Evolutionary conservation across 129 eudicot species (phyloP), one percentile per base, ranked within the genome.

Genomic region (Chrysanthemum makinoi): DNA sequence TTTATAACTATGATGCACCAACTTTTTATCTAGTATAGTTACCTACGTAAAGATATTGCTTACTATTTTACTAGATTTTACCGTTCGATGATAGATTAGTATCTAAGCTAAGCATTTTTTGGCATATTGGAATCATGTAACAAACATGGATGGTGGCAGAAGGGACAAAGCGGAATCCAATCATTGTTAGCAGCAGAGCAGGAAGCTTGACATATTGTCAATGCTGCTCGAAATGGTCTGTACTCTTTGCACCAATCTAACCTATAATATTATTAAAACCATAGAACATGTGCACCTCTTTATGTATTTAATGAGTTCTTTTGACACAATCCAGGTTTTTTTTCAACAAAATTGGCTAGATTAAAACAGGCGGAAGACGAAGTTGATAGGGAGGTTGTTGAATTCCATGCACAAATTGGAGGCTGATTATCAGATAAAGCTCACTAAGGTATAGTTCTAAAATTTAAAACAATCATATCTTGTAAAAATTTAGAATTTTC

Each of bases 171-270:
- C 64, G 96, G 93, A 73, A 89, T 89, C 64, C 96, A 86, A 66
- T 82, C 75, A 62, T 22, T 35, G 20, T 62, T 62, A 65, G 16
- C 69, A 16, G 33, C 54, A 16, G 53, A 65, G 33, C 52, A 91
- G 78, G 97, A 91, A 77, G 97, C 97, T 75, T 95, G 86, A 35
- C 91, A 79, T 73, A 88, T 91, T 66, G 97, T 91, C 73, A 86
- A 82, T 80, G 85, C 89, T 66, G 95, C 97, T 63, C 77, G 95
- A 82, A 82, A 77, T 48, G 91, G 97, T 87, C 14, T 58, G 33
- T 82, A 76, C 51, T 70, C 56, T 19, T 55, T 60, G 28, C 49
- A 26, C 63, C 53, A 1, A 35, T 69, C 13, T 68, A 35, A 62
- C 12, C 39, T 30, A 11, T 12, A 5, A 58, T 28, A n/a, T 26